Percentiles rank a stretch among this genome's conserved stretches.
These are phyloP conservation scores for Taphrina wiesneri DNA, from an alignment of 1,139 yeast genomes.

Conservation along the genomic window DNA sequence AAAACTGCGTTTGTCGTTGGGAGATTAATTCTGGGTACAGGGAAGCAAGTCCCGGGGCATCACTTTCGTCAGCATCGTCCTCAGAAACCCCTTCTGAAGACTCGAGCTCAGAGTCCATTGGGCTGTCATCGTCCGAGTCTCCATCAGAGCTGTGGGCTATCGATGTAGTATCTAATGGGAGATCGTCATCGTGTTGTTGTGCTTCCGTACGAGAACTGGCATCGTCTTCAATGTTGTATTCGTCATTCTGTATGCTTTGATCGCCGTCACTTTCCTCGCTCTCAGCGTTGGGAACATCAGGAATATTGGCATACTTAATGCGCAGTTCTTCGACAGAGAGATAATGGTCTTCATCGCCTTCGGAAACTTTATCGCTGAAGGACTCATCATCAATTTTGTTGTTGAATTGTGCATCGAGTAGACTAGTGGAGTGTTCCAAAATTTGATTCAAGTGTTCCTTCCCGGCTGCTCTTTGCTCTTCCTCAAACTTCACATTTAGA, in stretches of 20 bases:
- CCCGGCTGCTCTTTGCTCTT: constrained; percentile 69
- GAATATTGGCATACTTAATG: constrained; percentile 61
- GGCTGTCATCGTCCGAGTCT: constrained; percentile 6
- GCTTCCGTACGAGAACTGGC: neutral
- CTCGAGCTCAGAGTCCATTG: constrained; percentile 36
- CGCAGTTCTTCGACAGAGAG: constrained; percentile 67
- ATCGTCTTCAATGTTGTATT: constrained; percentile 35
- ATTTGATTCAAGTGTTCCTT: constrained; percentile 85
- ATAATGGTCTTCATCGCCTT: constrained; percentile 51
- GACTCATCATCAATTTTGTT: constrained; percentile 38
- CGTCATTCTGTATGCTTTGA: constrained; percentile 39
- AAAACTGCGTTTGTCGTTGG: neutral
- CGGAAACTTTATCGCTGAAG: constrained; percentile 22
- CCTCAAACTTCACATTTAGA: constrained; percentile 46
- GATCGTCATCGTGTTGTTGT: neutral
- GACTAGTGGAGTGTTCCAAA: constrained; percentile 85
- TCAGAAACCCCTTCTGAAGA: constrained; percentile 39
- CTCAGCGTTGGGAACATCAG: neutral
- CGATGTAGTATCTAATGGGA: neutral
- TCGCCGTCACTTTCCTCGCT: constrained; percentile 8
- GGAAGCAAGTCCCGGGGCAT: constrained; percentile 27
- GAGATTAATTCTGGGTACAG: constrained; percentile 16
- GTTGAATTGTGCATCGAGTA: constrained; percentile 71
- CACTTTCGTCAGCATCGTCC: constrained; percentile 41
- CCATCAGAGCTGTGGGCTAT: neutral